phyloP scores from a whole-genome alignment of 1,284 basidiomycete species.

The Irpex sp. region DNA sequence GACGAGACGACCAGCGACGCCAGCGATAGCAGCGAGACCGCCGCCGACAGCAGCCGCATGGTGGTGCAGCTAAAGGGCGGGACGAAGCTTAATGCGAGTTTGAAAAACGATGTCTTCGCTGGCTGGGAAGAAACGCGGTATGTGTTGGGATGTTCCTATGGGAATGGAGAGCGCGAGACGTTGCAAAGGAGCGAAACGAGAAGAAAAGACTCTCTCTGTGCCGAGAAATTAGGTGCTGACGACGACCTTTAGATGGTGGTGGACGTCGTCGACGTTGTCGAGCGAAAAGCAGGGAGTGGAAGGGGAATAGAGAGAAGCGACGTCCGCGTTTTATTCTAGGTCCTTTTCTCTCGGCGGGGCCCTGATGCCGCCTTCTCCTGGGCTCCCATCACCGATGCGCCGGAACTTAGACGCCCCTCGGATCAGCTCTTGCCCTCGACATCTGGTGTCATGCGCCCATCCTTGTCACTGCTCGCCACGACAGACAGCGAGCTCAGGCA shows the following conservation, averaged over 20 bases:
- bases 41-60: constrained; percentile 29
- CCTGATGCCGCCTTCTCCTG: constrained; percentile 17
- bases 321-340: constrained; percentile 27
- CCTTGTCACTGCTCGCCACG: neutral
- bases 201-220: constrained; percentile 3
- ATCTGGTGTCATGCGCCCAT: neutral
- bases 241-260: constrained; percentile 14
- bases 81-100: neutral
- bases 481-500: neutral
- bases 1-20: constrained; percentile 39
- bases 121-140: constrained; percentile 1
- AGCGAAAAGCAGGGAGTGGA: constrained; percentile 18
- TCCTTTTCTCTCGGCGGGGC: constrained; percentile 18
- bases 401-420: neutral
- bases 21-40: constrained; percentile 26
- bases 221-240: constrained; percentile 12
- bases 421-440: neutral
- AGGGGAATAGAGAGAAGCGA: constrained; percentile 12
- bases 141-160: constrained; percentile 7
- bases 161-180: constrained; percentile 13
- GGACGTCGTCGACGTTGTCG: constrained; percentile 20
- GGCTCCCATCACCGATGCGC: neutral
- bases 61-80: constrained; percentile 14
- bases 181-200: constrained; percentile 22
- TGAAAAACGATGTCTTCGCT: constrained; percentile 1